Evolutionary conservation across 1,139 yeast genomes (phyloP), one percentile per base, ranked within the genome.

Genomic region (Spathaspora sp.): DNA sequence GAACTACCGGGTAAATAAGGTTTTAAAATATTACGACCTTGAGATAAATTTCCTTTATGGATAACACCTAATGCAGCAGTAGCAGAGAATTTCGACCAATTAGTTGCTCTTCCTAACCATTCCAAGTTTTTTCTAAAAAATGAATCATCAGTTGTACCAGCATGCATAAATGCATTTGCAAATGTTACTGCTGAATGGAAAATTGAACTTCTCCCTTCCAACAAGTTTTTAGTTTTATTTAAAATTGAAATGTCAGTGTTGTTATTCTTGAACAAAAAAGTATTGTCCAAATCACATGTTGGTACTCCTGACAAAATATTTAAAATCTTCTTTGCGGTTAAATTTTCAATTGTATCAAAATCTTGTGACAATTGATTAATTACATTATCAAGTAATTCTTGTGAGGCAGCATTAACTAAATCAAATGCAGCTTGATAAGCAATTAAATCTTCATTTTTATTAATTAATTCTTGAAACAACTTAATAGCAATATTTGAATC

Each of bases 41-140:
- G 96, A 1, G 96, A 81, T 52, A 93, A 77, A 64, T 93, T 91
- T 45, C 99, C 99, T 61, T 87, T 89, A 63, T 93, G 99, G 57
- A 93, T 91, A 29, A 93, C 99, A 63, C 99, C 99, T 50, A 95
- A 75, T 11, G 98, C 97, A 16, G 99, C 99, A 26, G 99, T 93
- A 6, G 99, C 98, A 0, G 96, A 84, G 63, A 93, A 93, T 63
- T 93, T 93, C 7, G 97, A 91, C 99, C 99, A 93, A 67, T 91
- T 91, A 43, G 95, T 86, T 10, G 99, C 98, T 69, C 90, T 89
- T 34, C 96, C 96, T 55, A 93, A 76, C 98, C 98, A 95, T 60
- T 93, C 97, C 57, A 91, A 75, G 61, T 93, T 93, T 43, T 87
- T 81, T 64, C 97, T 80, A 68, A 93, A 88, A 61, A 93, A 93